Evolutionary conservation across 495 filamentous ascomycete genomes (phyloP), one percentile per base, ranked within the genome.

Genomic region (Talaromyces liani): DNA sequence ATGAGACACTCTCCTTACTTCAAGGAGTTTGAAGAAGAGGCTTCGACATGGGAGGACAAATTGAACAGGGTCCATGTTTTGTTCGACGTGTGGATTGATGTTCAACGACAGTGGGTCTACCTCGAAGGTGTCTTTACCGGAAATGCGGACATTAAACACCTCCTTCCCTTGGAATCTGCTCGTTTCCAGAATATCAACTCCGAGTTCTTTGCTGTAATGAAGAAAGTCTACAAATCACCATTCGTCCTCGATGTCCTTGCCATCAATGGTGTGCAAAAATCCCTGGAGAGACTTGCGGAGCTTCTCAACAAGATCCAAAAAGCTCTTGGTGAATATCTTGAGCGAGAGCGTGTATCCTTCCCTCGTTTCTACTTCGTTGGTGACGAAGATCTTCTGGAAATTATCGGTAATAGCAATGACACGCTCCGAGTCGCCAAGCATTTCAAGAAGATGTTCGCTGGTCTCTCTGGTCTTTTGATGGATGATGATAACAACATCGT

Each of bases 361-460:
- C 94, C 94, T 56, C 86, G 94, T 33, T 99, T 99, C 79, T 99
- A 99, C 74, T 99, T 99, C 70, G 94, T 99, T 62, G 94, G 94
- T 72, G 94, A 99, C 68, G 94, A 99, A 74, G 94, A 99, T 74
- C 79, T 99, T 63, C 81, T 99, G n/a, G 94, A 99, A 75, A 99
- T 99, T 74, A 99, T 99, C 59, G 94, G 94, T 71, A 99, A 99
- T 74, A 96, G 92, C 75, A 97, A 96, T 68, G 94, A 99, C 68
- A 95, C 93, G 10, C 79, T 91, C 68, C 91, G 94, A 27, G 92
- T 99, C 63, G 90, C 93, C 54, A 98, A 98, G 73, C 94, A 99
- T 74, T 91, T 99, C 79, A 91, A 95, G 75, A 99, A 99, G 81
- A 99, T 99, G 94, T 99, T 99, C 78, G 94, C 94, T 61, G 94